These are phyloP conservation scores for Leptographium radiaticola DNA, from an alignment of 2,329 filamentous ascomycete species.

Conservation along the genomic window DNA sequence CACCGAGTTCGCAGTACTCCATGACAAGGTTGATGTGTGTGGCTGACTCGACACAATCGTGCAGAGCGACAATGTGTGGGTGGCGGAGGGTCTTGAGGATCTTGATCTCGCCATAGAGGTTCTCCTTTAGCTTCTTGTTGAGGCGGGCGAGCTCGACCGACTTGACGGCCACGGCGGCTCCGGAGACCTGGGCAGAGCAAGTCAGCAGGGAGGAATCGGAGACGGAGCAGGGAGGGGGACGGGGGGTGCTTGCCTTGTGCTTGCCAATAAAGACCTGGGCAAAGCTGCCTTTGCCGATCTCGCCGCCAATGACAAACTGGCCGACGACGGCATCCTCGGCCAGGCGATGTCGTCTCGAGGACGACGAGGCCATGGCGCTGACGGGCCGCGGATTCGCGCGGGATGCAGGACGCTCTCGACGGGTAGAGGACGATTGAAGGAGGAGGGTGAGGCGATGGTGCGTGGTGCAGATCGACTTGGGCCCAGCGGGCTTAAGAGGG, in stretches of 20 bases:
- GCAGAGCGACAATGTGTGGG: conserved; percentile 91
- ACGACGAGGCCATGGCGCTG: conserved; percentile 7
- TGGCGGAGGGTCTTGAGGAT: conserved; percentile 90
- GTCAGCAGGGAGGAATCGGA: not conserved
- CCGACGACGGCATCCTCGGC: conserved; percentile 12
- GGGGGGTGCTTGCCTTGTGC: conserved; percentile 53
- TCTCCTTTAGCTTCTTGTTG: conserved; percentile 93
- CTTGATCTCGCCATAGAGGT: conserved; percentile 87
- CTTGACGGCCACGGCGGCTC: conserved; percentile 85
- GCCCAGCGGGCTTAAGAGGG: conserved; percentile 8
- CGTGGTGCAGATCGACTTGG: not conserved
- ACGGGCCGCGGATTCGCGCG: not conserved
- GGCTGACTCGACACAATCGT: conserved; percentile 80
- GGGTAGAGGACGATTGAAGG: not conserved
- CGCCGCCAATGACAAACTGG: conserved; percentile 23
- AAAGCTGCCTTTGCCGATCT: conserved; percentile 97
- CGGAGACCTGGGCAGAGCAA: conserved; percentile 46
- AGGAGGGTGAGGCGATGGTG: not conserved
- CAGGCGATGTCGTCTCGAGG: conserved; percentile 5
- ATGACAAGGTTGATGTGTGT: conserved; percentile 93
- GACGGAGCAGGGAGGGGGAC: not conserved
- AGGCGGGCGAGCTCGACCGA: conserved; percentile 83
- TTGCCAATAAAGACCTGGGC: conserved; percentile 84
- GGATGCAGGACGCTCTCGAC: not conserved
- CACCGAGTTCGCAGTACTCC: conserved; percentile 95